Percentiles rank a stretch among this genome's conserved stretches.
Evolutionary conservation across 352 stramenopile genomes (phyloP).

Genomic region (Globisporangium uncinulatum): DNA sequence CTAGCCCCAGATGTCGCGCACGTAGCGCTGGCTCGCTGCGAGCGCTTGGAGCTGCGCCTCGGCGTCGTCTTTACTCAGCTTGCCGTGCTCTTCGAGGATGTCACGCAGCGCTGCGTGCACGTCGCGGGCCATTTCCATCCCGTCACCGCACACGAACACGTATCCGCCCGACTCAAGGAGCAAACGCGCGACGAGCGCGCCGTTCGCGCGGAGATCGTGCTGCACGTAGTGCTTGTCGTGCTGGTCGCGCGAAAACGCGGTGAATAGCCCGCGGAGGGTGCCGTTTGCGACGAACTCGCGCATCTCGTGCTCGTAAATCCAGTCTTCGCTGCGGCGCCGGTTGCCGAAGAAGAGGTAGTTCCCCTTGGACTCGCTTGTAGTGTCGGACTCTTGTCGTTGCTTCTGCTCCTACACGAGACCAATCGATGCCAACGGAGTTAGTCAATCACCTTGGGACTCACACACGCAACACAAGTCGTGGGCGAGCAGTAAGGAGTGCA

Average conservation of each 20-base stretch:
- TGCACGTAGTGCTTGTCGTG: conserved; percentile 94
- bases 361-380: conserved; percentile 30
- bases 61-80: conserved; percentile 45
- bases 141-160: conserved; percentile 95
- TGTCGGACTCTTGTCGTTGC: conserved; percentile 2
- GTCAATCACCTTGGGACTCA: too few relatives aligned
- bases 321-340: conserved; percentile 85
- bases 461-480: neutral
- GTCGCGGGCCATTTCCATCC: conserved; percentile 93
- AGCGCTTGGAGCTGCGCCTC: conserved; percentile 57
- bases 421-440: too few relatives aligned
- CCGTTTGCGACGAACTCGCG: conserved; percentile 59
- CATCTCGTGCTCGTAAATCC: conserved; percentile 89
- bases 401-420: neutral
- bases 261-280: conserved; percentile 80
- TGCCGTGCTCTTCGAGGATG: conserved; percentile 69
- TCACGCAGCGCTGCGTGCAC: conserved; percentile 85
- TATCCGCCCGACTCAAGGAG: conserved; percentile 72
- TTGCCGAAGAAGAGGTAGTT: conserved; percentile 96
- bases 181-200: conserved; percentile 58
- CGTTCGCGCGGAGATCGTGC: conserved; percentile 66
- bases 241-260: conserved; percentile 90
- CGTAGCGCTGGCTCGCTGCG: conserved; percentile 70
- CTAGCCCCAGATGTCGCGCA: conserved; percentile 86
- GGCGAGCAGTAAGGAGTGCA: too few relatives aligned